Evolutionary conservation across 2,329 filamentous ascomycete species (phyloP), one percentile per base, ranked within the genome.

Genomic region (Neonectria magnoliae): DNA sequence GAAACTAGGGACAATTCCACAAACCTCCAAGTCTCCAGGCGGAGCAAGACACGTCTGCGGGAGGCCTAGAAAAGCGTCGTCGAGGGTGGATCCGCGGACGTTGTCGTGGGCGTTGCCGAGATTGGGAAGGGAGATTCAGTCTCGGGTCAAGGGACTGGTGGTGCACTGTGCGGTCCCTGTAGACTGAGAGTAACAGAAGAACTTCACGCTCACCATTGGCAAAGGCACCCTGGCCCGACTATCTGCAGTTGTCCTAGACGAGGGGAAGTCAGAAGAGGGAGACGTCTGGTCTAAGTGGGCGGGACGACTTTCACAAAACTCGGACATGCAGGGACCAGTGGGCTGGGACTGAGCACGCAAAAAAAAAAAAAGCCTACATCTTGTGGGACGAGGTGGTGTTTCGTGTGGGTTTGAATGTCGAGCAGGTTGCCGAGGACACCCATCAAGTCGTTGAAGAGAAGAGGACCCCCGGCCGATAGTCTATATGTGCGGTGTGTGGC

Each of bases 271-370:
- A 27, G 50, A 60, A 20, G n/a, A 42, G n/a, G 38, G 36, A n/a
- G 33, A 8, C 10, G 29, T 29, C 29, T 3, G 14, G 36, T 29
- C 10, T 20, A 42, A 42, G 31, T 42, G 29, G 42, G 29, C 33
- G 25, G 44, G n/a, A 16, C 27, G 47, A 57, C 27, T 29, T 9
- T 22, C 4, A 22, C 22, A 22, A 7, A 5, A 29, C 33, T 38
- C n/a, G 54, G 62, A 65, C 52, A 61, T 61, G 57, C 62, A 65
- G 62, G 57, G 57, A 54, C 52, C 51, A 41, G 56, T 52, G 50
- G 18, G 18, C 36, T n/a, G n/a, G 44, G 51, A 33, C 22, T 4
- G 36, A 50, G 47, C 25, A 50, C 27, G 47, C 57, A 18, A 22
- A 42, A 59, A 25, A 22, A 42, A 59, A 25, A 25, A 2, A 6